Conservation (phyloP, 2,329 filamentous ascomycete species). For the Monosporascus cannonballus region DNA sequence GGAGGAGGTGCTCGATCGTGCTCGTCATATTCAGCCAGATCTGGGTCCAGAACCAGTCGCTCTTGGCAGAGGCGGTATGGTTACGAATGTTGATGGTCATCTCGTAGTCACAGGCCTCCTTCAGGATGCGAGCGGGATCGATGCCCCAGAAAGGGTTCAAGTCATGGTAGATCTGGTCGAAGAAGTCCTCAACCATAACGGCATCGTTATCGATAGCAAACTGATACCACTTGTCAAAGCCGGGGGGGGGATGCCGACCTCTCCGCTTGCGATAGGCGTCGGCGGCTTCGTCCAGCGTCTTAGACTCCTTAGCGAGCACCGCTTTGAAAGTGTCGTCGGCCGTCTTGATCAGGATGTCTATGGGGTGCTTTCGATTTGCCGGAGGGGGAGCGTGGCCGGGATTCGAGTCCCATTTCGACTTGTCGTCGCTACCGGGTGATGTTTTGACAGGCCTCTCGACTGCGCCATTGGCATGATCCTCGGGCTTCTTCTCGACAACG, state of each 20-base stretch:
- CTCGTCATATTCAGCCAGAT: constrained; percentile 50
- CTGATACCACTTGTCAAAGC: constrained; percentile 41
- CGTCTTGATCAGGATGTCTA: constrained; percentile 36
- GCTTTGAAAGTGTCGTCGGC: constrained; percentile 33
- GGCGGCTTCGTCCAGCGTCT: constrained; percentile 38
- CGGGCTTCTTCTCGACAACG: not conserved
- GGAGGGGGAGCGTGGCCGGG: constrained; percentile 10
- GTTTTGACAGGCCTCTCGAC: too few species aligned
- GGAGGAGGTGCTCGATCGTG: constrained; percentile 48
- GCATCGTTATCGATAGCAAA: constrained; percentile 37
- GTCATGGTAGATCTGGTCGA: constrained; percentile 49
- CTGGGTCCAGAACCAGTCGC: constrained; percentile 52
- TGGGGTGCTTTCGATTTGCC: constrained; percentile 29
- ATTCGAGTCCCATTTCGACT: constrained; percentile 2
- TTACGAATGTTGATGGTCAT: constrained; percentile 56
- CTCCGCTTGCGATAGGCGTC: constrained; percentile 37
- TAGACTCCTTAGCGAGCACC: constrained; percentile 34
- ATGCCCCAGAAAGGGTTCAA: constrained; percentile 49
- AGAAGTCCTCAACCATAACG: constrained; percentile 41
- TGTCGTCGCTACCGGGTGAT: not conserved
- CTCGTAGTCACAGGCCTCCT: constrained; percentile 48
- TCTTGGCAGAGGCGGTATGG: constrained; percentile 42
- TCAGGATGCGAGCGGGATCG: constrained; percentile 40
- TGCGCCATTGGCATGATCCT: too few species aligned
- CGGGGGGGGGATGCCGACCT: constrained; percentile 43